Conservation (phyloP, 1,139 yeast species). For the Saccharomyces hybrid region DNA sequence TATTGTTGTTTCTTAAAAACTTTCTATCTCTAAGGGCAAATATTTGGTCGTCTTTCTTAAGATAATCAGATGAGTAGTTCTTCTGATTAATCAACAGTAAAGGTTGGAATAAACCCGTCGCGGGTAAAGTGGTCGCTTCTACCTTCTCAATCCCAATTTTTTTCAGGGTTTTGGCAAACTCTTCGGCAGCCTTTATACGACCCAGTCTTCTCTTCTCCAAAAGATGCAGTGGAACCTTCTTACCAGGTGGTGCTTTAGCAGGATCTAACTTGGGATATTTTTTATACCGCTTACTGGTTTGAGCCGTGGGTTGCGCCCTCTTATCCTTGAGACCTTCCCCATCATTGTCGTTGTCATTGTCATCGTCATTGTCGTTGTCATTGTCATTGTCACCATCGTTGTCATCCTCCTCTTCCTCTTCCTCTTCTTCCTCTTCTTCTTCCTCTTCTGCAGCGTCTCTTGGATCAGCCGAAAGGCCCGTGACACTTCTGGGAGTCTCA, state of each 20-base stretch:
- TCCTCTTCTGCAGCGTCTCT: not conserved
- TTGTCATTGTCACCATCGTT: slow-evolving; percentile 13
- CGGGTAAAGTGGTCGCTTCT: slow-evolving; percentile 53
- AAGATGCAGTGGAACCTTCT: slow-evolving; percentile 51
- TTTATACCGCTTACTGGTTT: slow-evolving; percentile 1
- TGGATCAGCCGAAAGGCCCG: not conserved
- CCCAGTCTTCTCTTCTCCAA: slow-evolving; percentile 65
- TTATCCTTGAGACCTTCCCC: slow-evolving; percentile 6
- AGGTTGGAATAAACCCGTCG: slow-evolving; percentile 53
- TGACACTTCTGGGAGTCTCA: not conserved
- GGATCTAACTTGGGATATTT: slow-evolving; percentile 11
- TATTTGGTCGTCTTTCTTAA: slow-evolving; percentile 81
- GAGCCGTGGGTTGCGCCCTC: not conserved
- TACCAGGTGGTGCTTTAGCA: slow-evolving; percentile 18
- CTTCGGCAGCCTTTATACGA: slow-evolving; percentile 66
- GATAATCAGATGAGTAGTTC: slow-evolving; percentile 86
- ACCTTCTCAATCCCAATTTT: slow-evolving; percentile 69
- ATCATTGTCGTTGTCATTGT: slow-evolving; percentile 5
- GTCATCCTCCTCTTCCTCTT: slow-evolving; percentile 9
- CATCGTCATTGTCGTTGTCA: slow-evolving; percentile 8
- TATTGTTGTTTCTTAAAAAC: slow-evolving; percentile 38
- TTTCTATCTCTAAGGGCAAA: slow-evolving; percentile 52
- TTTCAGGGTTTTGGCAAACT: slow-evolving; percentile 61
- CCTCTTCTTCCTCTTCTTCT: slow-evolving; percentile 7
- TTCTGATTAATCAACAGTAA: slow-evolving; percentile 82